These are phyloP conservation scores for Reutealis trisperma DNA, from an alignment of 345 rosid species.

Conservation along the genomic window DNA sequence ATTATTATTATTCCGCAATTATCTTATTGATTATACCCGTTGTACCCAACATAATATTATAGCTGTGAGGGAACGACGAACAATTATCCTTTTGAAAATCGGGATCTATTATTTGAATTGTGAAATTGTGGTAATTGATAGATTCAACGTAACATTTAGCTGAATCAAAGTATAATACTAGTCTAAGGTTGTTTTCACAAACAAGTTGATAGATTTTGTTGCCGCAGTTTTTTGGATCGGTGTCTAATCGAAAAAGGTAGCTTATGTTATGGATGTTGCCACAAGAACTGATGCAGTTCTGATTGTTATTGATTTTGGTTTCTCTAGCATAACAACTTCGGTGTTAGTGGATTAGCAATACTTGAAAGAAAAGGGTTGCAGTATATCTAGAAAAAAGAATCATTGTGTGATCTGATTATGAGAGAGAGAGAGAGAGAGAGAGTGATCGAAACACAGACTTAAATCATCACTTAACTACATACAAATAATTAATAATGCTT, in stretches of 20 bases:
- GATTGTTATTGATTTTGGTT: background rate
- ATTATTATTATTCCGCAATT: too few relatives aligned
- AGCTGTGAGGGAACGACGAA: slow-evolving; percentile 19
- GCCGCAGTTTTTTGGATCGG: slow-evolving; percentile 17
- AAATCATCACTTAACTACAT: too few relatives aligned
- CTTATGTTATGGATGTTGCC: slow-evolving; percentile 25
- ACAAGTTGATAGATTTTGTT: background rate
- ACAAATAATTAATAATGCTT: too few relatives aligned
- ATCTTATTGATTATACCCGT: too few relatives aligned
- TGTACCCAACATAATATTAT: too few relatives aligned
- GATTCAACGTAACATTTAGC: slow-evolving; percentile 19
- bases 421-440: too few relatives aligned
- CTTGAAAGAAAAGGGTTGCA: too few relatives aligned
- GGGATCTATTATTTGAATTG: slow-evolving; percentile 22
- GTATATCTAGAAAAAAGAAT: too few relatives aligned
- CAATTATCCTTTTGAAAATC: slow-evolving; percentile 7
- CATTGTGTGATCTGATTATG: too few relatives aligned
- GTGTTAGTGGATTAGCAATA: too few relatives aligned
- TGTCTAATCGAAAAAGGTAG: slow-evolving; percentile 23
- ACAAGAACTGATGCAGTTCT: slow-evolving; percentile 18
- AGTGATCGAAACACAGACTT: too few relatives aligned
- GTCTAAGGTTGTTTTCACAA: slow-evolving; percentile 21
- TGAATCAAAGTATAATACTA: slow-evolving; percentile 8
- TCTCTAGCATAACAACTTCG: background rate
- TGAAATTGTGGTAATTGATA: slow-evolving; percentile 19